Evolutionary conservation across 257 asterid species (phyloP).

Genomic region (Linaria vulgaris): DNA sequence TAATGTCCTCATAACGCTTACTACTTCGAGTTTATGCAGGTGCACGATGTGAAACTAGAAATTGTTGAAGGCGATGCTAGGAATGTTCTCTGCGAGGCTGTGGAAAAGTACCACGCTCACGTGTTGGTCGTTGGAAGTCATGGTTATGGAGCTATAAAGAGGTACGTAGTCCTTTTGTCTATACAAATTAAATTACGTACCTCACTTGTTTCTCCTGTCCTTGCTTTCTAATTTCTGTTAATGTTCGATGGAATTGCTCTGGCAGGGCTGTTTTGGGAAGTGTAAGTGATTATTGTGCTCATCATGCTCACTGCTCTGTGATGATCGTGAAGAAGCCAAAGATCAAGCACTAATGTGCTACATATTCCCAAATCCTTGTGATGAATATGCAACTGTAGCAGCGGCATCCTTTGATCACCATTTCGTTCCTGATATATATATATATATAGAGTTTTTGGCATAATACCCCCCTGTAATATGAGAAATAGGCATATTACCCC

Average conservation of each 20-base stretch:
- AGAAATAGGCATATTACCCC: no score
- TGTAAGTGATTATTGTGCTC: slow-evolving; percentile 77
- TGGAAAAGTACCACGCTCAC: slow-evolving; percentile 76
- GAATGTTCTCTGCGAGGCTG: slow-evolving; percentile 84
- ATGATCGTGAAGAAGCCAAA: slow-evolving; percentile 68
- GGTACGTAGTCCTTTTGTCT: slow-evolving; percentile 38
- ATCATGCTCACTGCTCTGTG: slow-evolving; percentile 82
- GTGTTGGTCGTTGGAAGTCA: slow-evolving; percentile 82
- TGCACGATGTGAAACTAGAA: slow-evolving; percentile 47
- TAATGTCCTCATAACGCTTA: neutral
- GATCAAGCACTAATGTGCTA: slow-evolving; percentile 21
- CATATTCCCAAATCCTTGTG: neutral
- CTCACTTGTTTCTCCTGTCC: neutral
- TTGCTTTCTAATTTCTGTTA: neutral
- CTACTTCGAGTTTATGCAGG: slow-evolving; percentile 39
- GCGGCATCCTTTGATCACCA: neutral
- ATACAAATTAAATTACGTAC: neutral
- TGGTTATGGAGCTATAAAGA: slow-evolving; percentile 94
- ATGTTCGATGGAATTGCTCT: neutral
- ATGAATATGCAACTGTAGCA: neutral
- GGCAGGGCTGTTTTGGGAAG: slow-evolving; percentile 82
- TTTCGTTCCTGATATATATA: neutral
- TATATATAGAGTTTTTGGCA: no score
- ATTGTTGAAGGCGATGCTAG: slow-evolving; percentile 81
- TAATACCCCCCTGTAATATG: no score